Base-by-base conservation (phyloP, 1,284 basidiomycete genomes). In the Amylostereum chailletii region DNA sequence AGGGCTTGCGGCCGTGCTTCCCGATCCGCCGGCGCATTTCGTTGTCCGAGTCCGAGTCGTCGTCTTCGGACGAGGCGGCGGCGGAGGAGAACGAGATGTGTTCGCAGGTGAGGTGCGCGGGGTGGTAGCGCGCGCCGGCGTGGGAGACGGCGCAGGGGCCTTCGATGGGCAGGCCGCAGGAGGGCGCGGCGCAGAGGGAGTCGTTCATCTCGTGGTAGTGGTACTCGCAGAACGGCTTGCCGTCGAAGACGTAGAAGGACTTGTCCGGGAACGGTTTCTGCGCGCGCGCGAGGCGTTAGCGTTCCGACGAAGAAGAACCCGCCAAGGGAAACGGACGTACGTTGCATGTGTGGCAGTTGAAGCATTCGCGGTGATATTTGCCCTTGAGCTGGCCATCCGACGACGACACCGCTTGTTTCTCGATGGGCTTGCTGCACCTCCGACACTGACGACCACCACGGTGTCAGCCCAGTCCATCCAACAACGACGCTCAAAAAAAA, bases 381-480 rank as follows among this genome's bases (percentile, higher is more conserved):
- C 91, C 91, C 67, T 93, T 93, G 46, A 94, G 73, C 65, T 94
- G 91, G 1, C 91, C 91, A 61, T 94, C 92, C 5, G 86, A 82
- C 7, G 86, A 89, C 34, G 86, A 91, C n/a, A 94, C 88, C 19
- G 91, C 91, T 56, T 86, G 84, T 57, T 83, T 91, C 70, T 94
- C 92, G 47, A 94, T 94, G 0, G 87, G 81, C 33, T 83, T 61
- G 58, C 79, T 79, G 66, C 91, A 94, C 47, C 89, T 75, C 36
- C 91, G 86, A 62, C 91, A 94, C 88, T 90, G 57, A 50, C 19
- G 41, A 37, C 27, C 47, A 46, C 5, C 39, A 41, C 47, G 34
- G 53, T 26, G 49, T 55, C 45, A 53, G 55, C 38, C 41, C 36
- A 48, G 36, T 33, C 33, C 47, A 51, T n/a, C 47, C 26, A 51